These are phyloP conservation scores for Atkinsonella texensis DNA, from an alignment of 2,329 filamentous ascomycete genomes.

Conservation along the genomic window DNA sequence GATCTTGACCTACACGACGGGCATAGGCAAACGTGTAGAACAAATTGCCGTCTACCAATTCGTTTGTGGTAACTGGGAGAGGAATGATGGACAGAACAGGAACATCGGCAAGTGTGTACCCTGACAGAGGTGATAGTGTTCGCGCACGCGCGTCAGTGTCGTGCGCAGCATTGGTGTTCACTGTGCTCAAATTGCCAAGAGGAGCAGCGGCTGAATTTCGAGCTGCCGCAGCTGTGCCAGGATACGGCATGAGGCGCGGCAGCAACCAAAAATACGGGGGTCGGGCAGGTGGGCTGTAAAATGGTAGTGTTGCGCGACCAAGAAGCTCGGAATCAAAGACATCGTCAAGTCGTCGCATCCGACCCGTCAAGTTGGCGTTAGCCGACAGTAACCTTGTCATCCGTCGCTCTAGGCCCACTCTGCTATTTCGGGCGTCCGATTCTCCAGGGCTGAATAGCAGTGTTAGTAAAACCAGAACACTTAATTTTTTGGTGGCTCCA, in stretches of 20 bases:
- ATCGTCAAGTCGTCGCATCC: constrained; percentile 18
- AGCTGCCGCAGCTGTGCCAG: constrained; percentile 1
- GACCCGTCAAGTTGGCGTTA: constrained; percentile 20
- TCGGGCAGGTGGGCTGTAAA: constrained; percentile 6
- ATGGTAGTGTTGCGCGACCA: constrained; percentile 7
- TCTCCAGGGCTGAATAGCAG: constrained; percentile 18
- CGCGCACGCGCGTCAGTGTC: constrained; percentile 7
- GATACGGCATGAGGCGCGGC: constrained; percentile 7
- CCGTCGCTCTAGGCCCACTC: constrained; percentile 21
- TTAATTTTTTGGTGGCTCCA: background rate
- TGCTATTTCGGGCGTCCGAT: constrained; percentile 23
- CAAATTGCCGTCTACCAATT: constrained; percentile 20
- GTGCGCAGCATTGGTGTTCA: background rate
- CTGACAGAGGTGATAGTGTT: constrained; percentile 15
- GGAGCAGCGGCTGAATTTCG: background rate
- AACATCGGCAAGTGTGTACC: constrained; percentile 20
- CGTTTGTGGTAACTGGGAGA: constrained; percentile 18
- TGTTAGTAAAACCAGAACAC: background rate
- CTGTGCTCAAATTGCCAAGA: background rate
- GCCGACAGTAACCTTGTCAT: constrained; percentile 22
- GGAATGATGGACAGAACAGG: constrained; percentile 20
- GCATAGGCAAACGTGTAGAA: constrained; percentile 20
- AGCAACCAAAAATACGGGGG: constrained; percentile 5
- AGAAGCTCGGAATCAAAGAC: constrained; percentile 7
- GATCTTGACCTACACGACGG: constrained; percentile 17